These are phyloP conservation scores for Cytospora schulzeri DNA, from an alignment of 2,329 filamentous ascomycete species.

Conservation along the genomic window DNA sequence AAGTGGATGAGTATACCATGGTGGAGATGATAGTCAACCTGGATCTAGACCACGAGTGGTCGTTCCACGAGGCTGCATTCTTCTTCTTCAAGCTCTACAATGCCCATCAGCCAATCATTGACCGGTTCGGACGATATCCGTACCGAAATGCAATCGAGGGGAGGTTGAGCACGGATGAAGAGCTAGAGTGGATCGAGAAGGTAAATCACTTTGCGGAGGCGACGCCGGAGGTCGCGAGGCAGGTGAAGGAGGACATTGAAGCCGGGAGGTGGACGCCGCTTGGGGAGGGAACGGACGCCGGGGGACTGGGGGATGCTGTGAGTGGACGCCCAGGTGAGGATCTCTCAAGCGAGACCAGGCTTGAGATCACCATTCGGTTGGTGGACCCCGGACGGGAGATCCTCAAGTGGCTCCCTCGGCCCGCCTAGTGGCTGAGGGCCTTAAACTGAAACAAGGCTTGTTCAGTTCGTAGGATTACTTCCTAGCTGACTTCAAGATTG, in stretches of 20 bases:
- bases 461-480: not conserved
- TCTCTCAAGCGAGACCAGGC: not conserved
- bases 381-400: not conserved
- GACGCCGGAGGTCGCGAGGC: constrained; percentile 25
- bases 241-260: constrained; percentile 29
- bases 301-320: not conserved
- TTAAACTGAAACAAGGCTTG: not conserved
- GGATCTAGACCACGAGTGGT: not conserved
- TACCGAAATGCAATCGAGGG: constrained; percentile 34
- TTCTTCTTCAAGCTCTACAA: constrained; percentile 35
- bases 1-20: constrained; percentile 32
- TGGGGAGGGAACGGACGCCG: constrained; percentile 7
- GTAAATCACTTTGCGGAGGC: constrained; percentile 29
- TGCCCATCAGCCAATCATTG: constrained; percentile 34
- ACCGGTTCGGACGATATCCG: constrained; percentile 35
- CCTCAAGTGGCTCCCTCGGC: not conserved
- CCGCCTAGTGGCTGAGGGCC: not conserved
- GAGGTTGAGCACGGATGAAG: constrained; percentile 31
- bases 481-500: constrained; percentile 4
- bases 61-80: constrained; percentile 30
- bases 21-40: constrained; percentile 23
- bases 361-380: not conserved
- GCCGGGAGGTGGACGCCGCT: constrained; percentile 33
- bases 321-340: not conserved
- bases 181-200: constrained; percentile 32